Evolutionary conservation across 352 stramenopile genomes (phyloP), one percentile per base, ranked within the genome.

Genomic region (Saprolegnia diclina): DNA sequence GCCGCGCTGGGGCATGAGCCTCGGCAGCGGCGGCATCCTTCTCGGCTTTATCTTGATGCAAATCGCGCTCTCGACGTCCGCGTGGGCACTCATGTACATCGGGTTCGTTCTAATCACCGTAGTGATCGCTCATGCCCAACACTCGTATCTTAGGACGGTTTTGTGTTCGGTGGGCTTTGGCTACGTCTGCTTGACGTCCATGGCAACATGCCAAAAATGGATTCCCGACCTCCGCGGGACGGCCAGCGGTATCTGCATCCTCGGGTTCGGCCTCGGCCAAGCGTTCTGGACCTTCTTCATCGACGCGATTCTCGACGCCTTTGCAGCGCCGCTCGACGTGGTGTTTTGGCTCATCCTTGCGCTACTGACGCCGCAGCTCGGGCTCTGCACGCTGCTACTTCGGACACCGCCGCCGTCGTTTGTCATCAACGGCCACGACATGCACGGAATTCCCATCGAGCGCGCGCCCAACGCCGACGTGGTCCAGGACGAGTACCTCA

Each of bases 201-300:
- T 67, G 16, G 1, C 62, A 7, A 67, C 62, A 7, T 5, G 35
- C 13, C 62, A 67, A 61, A 67, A 67, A 3, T 67, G 62, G 62
- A 45, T 56, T 56, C 62, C 62, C 29, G 42, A 67, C 32, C 21
- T 61, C 0, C 5, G 62, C 11, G 62, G 62, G 6, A 6, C 32
- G 24, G 62, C 45, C 14, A 37, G 9, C 5, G 62, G 62, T 1
- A 11, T 61, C 4, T 24, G 0, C 0, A 45, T 61, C 45, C 7
- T 38, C 18, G 1, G 62, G 14, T 42, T 67, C n/a, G 62, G 40
- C 9, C 18, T 55, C 6, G 62, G 62, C n/a, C 21, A 19, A 5
- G 16, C 13, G n/a, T 18, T 61, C 32, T 67, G 62, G 62, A 46
- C 21, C 14, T 29, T 56, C 6, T 18, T 59, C 38, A 18, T 29